phyloP scores from a whole-genome alignment of 129 eudicot genomes.

The Flaveria brownii region DNA sequence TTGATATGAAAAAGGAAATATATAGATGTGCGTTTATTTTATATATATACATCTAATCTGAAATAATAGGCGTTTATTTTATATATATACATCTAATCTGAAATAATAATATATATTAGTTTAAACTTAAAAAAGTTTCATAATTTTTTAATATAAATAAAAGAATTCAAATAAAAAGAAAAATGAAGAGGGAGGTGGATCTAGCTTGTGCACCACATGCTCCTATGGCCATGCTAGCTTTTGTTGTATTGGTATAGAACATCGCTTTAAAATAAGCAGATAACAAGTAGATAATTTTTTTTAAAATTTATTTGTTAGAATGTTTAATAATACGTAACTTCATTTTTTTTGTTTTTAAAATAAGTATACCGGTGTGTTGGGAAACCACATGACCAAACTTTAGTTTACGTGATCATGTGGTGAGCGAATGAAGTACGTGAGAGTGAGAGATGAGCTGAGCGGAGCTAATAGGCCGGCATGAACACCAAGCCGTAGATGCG shows the following conservation, averaged over 20 bases:
- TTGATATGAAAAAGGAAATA: background rate
- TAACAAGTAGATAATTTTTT: background rate
- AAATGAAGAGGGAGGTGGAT: conserved; percentile 36
- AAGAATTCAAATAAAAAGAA: background rate
- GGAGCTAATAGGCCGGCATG: too few species aligned
- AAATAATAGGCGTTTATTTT: too few species aligned
- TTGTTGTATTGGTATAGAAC: conserved; percentile 41
- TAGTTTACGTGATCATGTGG: too few species aligned
- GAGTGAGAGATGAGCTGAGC: too few species aligned
- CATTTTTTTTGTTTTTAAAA: too few species aligned
- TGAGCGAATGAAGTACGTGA: too few species aligned
- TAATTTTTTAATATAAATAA: background rate
- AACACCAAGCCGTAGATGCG: too few species aligned
- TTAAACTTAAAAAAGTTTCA: background rate
- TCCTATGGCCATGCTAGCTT: conserved; percentile 37
- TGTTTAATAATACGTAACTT: too few species aligned
- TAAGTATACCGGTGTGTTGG: too few species aligned
- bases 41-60: background rate
- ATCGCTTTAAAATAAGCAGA: conserved; percentile 3
- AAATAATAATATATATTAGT: background rate
- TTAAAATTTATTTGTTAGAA: too few species aligned
- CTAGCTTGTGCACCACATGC: conserved; percentile 43
- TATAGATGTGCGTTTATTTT: too few species aligned
- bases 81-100: background rate
- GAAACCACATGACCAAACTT: too few species aligned